Evolutionary conservation across 2,329 filamentous ascomycete species (phyloP), one percentile per base, ranked within the genome.

Genomic region (Aspergillus japonicus): DNA sequence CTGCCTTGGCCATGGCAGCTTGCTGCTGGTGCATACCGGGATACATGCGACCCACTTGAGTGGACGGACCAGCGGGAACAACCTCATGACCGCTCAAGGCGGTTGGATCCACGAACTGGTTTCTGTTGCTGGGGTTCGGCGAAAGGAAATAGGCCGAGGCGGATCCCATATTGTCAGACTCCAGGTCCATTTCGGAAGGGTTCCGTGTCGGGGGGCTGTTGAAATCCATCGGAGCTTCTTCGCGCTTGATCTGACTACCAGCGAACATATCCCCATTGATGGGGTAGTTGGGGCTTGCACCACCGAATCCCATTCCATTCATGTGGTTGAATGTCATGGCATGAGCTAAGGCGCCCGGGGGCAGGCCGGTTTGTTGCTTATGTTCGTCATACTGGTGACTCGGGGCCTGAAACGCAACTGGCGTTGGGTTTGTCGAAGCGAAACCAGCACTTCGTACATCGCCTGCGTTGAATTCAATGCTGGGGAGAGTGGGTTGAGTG

Each of bases 371-470:
- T 81, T 97, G 93, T 75, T 99, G 95, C 80, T 92, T 91, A 81
- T 97, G 96, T 72, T 91, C 87, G 71, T 92, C 91, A 82, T 98
- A 98, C 78, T 96, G 91, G 80, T 97, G 93, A 76, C 92, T 96
- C 8, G 95, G 94, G 39, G 87, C 91, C 51, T 87, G 87, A 71
- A 93, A 85, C 21, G 83, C 78, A 65, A 83, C 83, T 62, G 88
- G 84, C 26, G 73, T 74, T 59, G 77, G 75, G 62, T 69, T 71
- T 47, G 68, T 75, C 21, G 73, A 70, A 21, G 71, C 71, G 60
- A 77, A 75, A 51, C 68, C 69, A 58, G 70, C 72, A 63, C 71
- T 73, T 48, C 71, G 69, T 58, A 68, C 66, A 62, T 73, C 70
- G 54, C 63, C 66, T 54, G 65, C 54, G 56, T 66, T 71, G 58